Conservation (phyloP, 163 green algal species). For the Chlamydomonas reinhardtii region DNA sequence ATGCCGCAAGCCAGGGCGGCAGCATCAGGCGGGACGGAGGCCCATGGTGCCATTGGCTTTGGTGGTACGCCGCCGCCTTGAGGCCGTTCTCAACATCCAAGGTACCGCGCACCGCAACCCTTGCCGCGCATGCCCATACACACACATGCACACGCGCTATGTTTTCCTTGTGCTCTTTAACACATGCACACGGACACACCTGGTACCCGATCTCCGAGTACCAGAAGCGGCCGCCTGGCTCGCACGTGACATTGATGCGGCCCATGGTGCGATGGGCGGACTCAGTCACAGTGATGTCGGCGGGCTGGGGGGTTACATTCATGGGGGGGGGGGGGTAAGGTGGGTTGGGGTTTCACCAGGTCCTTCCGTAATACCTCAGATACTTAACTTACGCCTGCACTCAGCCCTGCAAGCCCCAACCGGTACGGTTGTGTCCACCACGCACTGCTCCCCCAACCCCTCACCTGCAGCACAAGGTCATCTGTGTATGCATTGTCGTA, state of each 20-base stretch:
- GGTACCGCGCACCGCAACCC: too few relatives aligned
- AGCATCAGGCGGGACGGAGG: too few relatives aligned
- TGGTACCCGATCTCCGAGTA: conserved; percentile 16
- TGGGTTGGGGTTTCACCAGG: too few relatives aligned
- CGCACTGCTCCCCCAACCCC: too few relatives aligned
- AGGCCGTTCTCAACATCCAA: too few relatives aligned
- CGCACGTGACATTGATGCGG: neutral
- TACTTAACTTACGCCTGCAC: too few relatives aligned
- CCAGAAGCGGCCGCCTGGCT: neutral
- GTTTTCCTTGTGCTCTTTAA: neutral
- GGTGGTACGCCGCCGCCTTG: too few relatives aligned
- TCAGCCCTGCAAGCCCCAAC: too few relatives aligned
- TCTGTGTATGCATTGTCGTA: neutral
- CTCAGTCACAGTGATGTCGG: neutral
- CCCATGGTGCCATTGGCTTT: too few relatives aligned
- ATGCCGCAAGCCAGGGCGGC: neutral
- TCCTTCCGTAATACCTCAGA: too few relatives aligned
- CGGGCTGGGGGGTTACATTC: neutral
- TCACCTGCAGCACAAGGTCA: neutral
- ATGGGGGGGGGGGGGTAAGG: neutral
- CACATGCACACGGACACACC: neutral
- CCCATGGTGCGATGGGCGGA: neutral
- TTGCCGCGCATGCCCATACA: neutral
- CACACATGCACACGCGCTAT: neutral
- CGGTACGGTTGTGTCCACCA: too few relatives aligned